A percentile compares a stretch with the other conserved stretches of the same genome.
These are phyloP conservation scores for Plasmodium blacklocki DNA, from an alignment of 169 alveolate species.

Conservation along the genomic window DNA sequence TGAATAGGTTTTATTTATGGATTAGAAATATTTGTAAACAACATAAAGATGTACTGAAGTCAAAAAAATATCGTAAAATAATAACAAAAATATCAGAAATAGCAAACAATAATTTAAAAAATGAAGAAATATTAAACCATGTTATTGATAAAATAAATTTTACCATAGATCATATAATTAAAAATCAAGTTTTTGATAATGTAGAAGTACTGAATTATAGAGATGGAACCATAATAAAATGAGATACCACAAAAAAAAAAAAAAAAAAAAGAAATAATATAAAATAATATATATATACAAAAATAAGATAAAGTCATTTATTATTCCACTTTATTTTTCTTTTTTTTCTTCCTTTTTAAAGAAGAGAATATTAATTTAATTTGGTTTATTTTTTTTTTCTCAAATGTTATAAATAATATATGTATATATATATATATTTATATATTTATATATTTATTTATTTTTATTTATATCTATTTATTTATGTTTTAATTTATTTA, in stretches of 20 bases:
- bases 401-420: too few species aligned
- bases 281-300: background rate
- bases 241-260: slow-evolving; percentile 23
- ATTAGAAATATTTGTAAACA: slow-evolving; percentile 48
- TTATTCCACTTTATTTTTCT: slow-evolving; percentile 4
- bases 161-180: slow-evolving; percentile 29
- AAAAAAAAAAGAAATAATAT: background rate
- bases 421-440: too few species aligned
- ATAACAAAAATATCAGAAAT: slow-evolving; percentile 27
- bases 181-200: slow-evolving; percentile 12
- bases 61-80: slow-evolving; percentile 32
- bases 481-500: too few species aligned
- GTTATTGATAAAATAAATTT: slow-evolving; percentile 36
- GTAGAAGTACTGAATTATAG: slow-evolving; percentile 18
- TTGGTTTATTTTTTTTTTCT: too few species aligned
- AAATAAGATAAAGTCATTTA: background rate
- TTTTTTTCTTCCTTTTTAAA: background rate
- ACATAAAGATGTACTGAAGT: slow-evolving; percentile 28
- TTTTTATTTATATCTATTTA: too few species aligned
- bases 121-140: slow-evolving; percentile 42
- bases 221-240: slow-evolving; percentile 72
- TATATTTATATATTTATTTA: too few species aligned
- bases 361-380: too few species aligned
- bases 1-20: slow-evolving; percentile 15
- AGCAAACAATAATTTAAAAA: slow-evolving; percentile 8